These are phyloP conservation scores for Carex littledalei DNA, from an alignment of 176 grass and related monocot genomes.

Conservation along the genomic window DNA sequence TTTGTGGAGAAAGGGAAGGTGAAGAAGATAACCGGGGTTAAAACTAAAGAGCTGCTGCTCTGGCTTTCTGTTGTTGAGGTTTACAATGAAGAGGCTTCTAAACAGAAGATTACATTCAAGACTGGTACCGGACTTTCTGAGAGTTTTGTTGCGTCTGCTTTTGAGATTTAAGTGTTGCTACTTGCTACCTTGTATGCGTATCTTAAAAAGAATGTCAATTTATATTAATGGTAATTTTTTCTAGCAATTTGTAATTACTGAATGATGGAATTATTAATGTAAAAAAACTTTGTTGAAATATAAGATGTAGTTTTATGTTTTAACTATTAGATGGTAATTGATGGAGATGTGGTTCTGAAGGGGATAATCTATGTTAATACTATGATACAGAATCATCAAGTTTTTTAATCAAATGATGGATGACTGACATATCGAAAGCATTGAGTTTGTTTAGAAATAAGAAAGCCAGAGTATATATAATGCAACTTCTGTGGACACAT, in stretches of 20 bases:
- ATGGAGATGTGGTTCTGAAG: too few relatives aligned
- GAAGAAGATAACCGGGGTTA: constrained; percentile 14
- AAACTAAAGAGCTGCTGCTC: constrained; percentile 17
- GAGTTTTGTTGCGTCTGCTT: background rate
- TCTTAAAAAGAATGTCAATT: background rate
- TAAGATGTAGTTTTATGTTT: too few relatives aligned
- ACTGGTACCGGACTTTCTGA: constrained; percentile 17
- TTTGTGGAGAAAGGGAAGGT: constrained; percentile 23
- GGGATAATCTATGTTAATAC: background rate
- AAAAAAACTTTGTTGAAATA: too few relatives aligned
- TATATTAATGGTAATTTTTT: background rate
- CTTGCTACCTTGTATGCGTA: background rate
- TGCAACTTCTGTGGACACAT: background rate
- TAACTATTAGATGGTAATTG: too few relatives aligned
- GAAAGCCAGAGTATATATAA: too few relatives aligned
- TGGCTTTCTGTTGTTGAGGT: constrained; percentile 20
- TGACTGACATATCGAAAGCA: background rate
- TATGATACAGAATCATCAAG: background rate
- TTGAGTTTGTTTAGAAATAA: background rate
- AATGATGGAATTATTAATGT: too few relatives aligned
- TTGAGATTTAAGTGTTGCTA: background rate
- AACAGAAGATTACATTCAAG: constrained; percentile 10
- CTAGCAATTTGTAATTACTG: background rate
- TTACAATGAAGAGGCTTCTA: background rate
- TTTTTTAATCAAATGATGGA: background rate